Evolutionary conservation across 306 rosid species (phyloP).

Genomic region (Vicia faba): DNA sequence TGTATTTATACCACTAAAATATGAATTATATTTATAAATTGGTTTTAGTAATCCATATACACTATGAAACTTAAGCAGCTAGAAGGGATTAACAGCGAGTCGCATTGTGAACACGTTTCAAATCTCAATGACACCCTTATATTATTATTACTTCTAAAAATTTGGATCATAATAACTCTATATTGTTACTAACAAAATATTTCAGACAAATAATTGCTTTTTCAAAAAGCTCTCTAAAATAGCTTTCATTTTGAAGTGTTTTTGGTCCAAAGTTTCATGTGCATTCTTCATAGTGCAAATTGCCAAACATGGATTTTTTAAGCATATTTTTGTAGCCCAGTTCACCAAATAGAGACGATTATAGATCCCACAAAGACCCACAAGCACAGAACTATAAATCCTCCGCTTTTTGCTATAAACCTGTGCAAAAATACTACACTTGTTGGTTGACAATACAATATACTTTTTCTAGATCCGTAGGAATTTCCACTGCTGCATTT

Average conservation of each 20-base stretch:
- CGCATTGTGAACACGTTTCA: neutral
- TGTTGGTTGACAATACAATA: slow-evolving; percentile 16
- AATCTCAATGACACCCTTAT: neutral
- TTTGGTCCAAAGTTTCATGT: no score
- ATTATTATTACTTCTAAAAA: neutral
- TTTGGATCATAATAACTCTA: neutral
- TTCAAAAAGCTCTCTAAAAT: no score
- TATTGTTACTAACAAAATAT: neutral
- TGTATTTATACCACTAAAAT: slow-evolving; percentile 1
- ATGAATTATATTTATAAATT: neutral
- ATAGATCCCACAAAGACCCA: no score
- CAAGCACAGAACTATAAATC: no score
- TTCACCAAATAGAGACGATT: no score
- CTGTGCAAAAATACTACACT: neutral
- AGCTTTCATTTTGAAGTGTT: no score
- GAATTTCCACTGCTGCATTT: slow-evolving; percentile 78
- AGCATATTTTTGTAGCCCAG: no score
- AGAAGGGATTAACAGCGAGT: neutral
- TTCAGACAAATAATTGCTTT: neutral
- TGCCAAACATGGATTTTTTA: no score
- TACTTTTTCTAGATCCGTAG: slow-evolving; percentile 67
- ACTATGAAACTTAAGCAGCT: neutral
- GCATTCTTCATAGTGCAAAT: no score
- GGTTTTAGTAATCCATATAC: neutral
- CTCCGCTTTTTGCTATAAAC: no score